Percentiles rank a stretch among this genome's conserved stretches.
phyloP scores from a whole-genome alignment of 2,329 filamentous ascomycete species.

The Aspergillus caelatus region DNA sequence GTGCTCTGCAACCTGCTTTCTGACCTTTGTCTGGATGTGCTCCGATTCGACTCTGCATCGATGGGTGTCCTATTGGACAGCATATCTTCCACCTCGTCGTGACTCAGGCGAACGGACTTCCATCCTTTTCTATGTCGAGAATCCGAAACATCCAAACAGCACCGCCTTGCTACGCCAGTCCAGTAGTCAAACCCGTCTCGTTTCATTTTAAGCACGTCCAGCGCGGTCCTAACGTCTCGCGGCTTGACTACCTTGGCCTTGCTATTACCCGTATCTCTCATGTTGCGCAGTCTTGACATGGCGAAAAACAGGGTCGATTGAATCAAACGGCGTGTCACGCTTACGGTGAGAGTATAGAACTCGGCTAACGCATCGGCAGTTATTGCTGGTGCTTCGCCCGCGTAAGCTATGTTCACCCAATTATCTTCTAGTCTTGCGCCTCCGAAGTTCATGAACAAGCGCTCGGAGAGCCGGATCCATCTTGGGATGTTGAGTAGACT shows the following conservation, averaged over 20 bases:
- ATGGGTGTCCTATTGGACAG: slow-evolving; percentile 26
- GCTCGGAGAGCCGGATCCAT: slow-evolving; percentile 67
- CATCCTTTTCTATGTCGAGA: slow-evolving; percentile 35
- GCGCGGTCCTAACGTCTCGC: slow-evolving; percentile 58
- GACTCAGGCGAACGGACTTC: slow-evolving; percentile 33
- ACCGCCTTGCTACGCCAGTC: slow-evolving; percentile 55
- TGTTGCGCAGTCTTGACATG: slow-evolving; percentile 66
- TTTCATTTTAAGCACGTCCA: slow-evolving; percentile 57
- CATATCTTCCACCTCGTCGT: slow-evolving; percentile 48
- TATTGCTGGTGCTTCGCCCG: slow-evolving; percentile 64
- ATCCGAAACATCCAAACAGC: slow-evolving; percentile 54
- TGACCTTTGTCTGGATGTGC: slow-evolving; percentile 1
- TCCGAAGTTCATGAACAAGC: slow-evolving; percentile 73
- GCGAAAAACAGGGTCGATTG: slow-evolving; percentile 70
- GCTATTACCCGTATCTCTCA: slow-evolving; percentile 33
- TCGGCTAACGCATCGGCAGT: slow-evolving; percentile 76
- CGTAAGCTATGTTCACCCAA: slow-evolving; percentile 64
- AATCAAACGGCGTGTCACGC: slow-evolving; percentile 70
- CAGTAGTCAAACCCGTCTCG: slow-evolving; percentile 53
- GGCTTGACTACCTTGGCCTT: slow-evolving; percentile 42
- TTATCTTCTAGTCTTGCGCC: slow-evolving; percentile 62
- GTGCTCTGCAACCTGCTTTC: background rate
- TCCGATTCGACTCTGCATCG: slow-evolving; percentile 15
- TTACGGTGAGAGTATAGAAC: slow-evolving; percentile 69
- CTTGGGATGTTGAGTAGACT: slow-evolving; percentile 60